Percentiles rank a stretch among this genome's conserved stretches.
Conservation (phyloP, 2,329 filamentous ascomycete genomes). For the Stachybotrys elegans region DNA sequence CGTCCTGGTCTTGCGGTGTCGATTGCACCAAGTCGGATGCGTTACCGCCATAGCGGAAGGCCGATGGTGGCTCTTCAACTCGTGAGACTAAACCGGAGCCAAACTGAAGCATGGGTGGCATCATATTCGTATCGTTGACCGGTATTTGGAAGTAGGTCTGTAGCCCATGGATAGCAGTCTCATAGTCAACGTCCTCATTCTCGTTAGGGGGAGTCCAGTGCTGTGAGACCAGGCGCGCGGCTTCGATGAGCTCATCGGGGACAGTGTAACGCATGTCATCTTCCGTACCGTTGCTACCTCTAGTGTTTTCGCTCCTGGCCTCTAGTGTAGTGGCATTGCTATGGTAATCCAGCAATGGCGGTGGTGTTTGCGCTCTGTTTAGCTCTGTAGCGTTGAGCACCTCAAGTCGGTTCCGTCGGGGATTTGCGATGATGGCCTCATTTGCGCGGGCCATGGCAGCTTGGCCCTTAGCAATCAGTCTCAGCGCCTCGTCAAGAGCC, state of each 20-base stretch:
- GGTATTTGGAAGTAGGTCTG: neutral
- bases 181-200: slow-evolving; percentile 4
- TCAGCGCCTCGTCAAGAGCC: slow-evolving; percentile 5
- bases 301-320: neutral
- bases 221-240: slow-evolving; percentile 6
- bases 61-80: slow-evolving; percentile 7
- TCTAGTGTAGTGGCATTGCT: neutral
- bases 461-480: slow-evolving; percentile 5
- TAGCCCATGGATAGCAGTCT: neutral
- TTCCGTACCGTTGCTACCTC: neutral
- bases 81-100: slow-evolving; percentile 4
- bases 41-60: slow-evolving; percentile 6
- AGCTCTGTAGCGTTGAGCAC: slow-evolving; percentile 7
- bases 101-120: slow-evolving; percentile 9
- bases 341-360: slow-evolving; percentile 5
- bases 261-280: slow-evolving; percentile 2
- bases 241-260: slow-evolving; percentile 7
- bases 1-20: neutral
- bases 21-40: neutral
- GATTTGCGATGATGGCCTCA: slow-evolving; percentile 6
- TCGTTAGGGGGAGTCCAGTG: slow-evolving; percentile 4
- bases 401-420: slow-evolving; percentile 5
- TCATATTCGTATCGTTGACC: slow-evolving; percentile 7
- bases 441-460: slow-evolving; percentile 7
- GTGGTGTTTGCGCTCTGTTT: slow-evolving; percentile 4